Evolutionary conservation across 805 yeast genomes (phyloP).

Genomic region (Kregervanrija delftensis): DNA sequence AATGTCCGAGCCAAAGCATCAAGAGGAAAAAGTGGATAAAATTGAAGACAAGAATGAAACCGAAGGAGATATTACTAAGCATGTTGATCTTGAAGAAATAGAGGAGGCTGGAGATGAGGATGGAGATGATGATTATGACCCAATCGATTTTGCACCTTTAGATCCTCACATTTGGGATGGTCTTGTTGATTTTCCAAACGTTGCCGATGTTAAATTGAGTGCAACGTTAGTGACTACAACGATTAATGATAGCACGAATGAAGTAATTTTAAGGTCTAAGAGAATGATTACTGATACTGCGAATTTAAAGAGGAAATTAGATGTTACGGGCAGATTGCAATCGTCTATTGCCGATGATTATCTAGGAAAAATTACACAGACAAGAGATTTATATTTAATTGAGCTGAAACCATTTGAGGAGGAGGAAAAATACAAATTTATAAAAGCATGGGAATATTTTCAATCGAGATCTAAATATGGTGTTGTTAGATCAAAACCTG

Average conservation of each 20-base stretch:
- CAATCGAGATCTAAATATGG: conserved; percentile 44
- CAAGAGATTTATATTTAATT: conserved; percentile 49
- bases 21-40: conserved; percentile 1
- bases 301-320: conserved; percentile 20
- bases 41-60: conserved; percentile 6
- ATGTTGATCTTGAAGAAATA: conserved; percentile 3
- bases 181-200: conserved; percentile 14
- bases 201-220: conserved; percentile 11
- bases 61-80: conserved; percentile 4
- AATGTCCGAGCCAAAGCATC: conserved; percentile 4
- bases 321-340: conserved; percentile 61
- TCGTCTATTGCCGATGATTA: conserved; percentile 48
- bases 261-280: conserved; percentile 8
- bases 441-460: conserved; percentile 40
- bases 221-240: conserved; percentile 14
- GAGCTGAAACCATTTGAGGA: conserved; percentile 30
- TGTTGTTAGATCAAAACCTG: conserved; percentile 45
- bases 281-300: conserved; percentile 15
- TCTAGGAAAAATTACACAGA: conserved; percentile 36
- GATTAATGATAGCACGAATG: conserved; percentile 5
- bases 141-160: conserved; percentile 15
- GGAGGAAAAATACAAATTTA: conserved; percentile 14
- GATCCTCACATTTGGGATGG: conserved; percentile 19
- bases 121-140: conserved; percentile 7
- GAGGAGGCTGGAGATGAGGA: conserved; percentile 6